Evolutionary conservation across 257 asterid species (phyloP).

Genomic region (Anisodus tanguticus): DNA sequence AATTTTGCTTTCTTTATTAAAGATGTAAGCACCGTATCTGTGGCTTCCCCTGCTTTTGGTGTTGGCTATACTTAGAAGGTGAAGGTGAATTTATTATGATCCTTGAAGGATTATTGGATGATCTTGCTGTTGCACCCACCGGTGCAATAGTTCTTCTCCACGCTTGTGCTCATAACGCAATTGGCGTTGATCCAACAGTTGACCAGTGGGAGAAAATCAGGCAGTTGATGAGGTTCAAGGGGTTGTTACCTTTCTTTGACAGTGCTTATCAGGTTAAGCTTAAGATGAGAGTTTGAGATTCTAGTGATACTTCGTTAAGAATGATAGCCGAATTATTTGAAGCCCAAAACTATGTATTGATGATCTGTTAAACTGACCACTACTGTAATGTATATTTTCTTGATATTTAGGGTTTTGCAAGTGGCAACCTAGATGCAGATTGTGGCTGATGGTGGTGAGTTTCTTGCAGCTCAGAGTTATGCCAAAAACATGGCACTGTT

Average conservation of each 20-base stretch:
- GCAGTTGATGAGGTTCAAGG: constrained; percentile 72
- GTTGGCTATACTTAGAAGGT: neutral
- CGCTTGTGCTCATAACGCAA: constrained; percentile 94
- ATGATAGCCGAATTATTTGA: neutral
- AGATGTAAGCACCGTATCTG: neutral
- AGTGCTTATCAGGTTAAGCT: constrained; percentile 80
- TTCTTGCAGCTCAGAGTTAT: constrained; percentile 81
- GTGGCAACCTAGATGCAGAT: constrained; percentile 83
- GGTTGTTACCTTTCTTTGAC: constrained; percentile 76
- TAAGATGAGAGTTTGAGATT: constrained; percentile 4
- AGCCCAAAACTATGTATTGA: neutral
- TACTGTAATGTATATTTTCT: constrained; percentile 29
- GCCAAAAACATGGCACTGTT: constrained; percentile 89
- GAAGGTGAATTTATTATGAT: neutral
- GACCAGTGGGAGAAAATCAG: constrained; percentile 87
- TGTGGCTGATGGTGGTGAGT: constrained; percentile 90
- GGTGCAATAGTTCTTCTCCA: constrained; percentile 89
- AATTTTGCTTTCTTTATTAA: constrained; percentile 11
- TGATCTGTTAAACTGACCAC: neutral
- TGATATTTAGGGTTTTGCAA: constrained; percentile 74
- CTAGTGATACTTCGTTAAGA: neutral
- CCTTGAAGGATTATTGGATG: constrained; percentile 67
- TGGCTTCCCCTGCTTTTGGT: constrained; percentile 4
- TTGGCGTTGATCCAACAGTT: constrained; percentile 84
- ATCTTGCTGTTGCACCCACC: constrained; percentile 64